A percentile compares a stretch with the other conserved stretches of the same genome.
phyloP scores from a whole-genome alignment of 2,329 filamentous ascomycete species.

The Ustulina deusta region DNA sequence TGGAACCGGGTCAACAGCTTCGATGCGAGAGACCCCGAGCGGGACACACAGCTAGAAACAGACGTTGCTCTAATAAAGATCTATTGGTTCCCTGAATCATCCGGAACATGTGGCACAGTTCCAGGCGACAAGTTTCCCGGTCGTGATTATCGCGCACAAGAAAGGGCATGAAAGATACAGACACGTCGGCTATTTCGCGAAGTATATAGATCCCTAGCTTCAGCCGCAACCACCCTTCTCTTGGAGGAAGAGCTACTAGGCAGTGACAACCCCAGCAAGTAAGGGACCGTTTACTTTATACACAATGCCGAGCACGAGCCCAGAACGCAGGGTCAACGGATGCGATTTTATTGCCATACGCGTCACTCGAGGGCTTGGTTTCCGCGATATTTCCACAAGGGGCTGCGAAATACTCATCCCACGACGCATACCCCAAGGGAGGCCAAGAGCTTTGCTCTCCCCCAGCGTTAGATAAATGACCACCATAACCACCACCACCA shows the following conservation, averaged over 20 bases:
- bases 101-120: background rate
- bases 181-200: background rate
- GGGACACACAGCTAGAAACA: background rate
- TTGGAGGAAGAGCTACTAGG: background rate
- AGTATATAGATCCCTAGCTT: background rate
- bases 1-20: constrained; percentile 2
- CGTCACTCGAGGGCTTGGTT: background rate
- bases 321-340: background rate
- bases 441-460: background rate
- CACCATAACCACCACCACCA: background rate
- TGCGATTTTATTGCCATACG: background rate
- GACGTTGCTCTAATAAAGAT: background rate
- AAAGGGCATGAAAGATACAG: background rate
- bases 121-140: background rate
- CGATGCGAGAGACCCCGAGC: background rate
- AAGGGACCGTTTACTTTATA: no score
- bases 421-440: background rate
- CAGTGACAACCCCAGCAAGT: background rate
- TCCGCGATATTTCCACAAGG: background rate
- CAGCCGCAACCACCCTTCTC: background rate
- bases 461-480: background rate
- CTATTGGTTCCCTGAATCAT: background rate
- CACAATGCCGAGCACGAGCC: no score
- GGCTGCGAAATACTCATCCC: background rate
- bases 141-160: background rate